phyloP scores from a whole-genome alignment of 2,329 filamentous ascomycete species.

The Proliferodiscus dingleyae region DNA sequence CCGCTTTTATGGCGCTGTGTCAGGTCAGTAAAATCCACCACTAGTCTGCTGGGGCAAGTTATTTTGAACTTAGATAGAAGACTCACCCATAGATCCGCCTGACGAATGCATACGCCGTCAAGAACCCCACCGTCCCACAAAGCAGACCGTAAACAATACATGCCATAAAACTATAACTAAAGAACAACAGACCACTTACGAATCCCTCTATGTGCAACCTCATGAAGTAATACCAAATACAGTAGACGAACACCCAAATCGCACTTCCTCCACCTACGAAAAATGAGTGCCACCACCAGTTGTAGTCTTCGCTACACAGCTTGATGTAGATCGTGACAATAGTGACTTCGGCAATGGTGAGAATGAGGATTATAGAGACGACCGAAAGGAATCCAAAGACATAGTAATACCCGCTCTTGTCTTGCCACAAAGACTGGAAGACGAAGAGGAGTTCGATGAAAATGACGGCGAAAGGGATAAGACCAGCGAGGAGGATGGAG shows the following conservation, averaged over 20 bases:
- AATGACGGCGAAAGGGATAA: slow-evolving; percentile 80
- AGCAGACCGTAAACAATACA: slow-evolving; percentile 77
- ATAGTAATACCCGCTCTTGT: slow-evolving; percentile 90
- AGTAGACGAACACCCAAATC: slow-evolving; percentile 79
- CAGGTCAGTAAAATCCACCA: slow-evolving; percentile 4
- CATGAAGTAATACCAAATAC: slow-evolving; percentile 76
- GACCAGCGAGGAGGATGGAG: slow-evolving; percentile 64
- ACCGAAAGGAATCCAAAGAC: slow-evolving; percentile 81
- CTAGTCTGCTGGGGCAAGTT: background rate
- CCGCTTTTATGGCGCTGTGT: slow-evolving; percentile 21
- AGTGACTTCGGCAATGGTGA: slow-evolving; percentile 78
- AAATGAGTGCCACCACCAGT: slow-evolving; percentile 93
- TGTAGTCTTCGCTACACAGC: slow-evolving; percentile 79
- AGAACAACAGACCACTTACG: slow-evolving; percentile 75
- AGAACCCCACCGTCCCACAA: slow-evolving; percentile 78
- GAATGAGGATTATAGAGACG: slow-evolving; percentile 64
- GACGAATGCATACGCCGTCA: slow-evolving; percentile 80
- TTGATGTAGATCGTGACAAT: slow-evolving; percentile 79
- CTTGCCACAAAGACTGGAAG: slow-evolving; percentile 83
- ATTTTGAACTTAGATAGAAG: background rate
- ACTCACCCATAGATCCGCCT: slow-evolving; percentile 74
- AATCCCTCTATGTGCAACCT: slow-evolving; percentile 79
- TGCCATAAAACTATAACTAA: slow-evolving; percentile 77
- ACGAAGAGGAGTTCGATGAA: slow-evolving; percentile 85
- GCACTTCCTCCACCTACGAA: slow-evolving; percentile 70